Conservation (phyloP, 768 basidiomycete genomes). For the Macrolepiota albuminosa region DNA sequence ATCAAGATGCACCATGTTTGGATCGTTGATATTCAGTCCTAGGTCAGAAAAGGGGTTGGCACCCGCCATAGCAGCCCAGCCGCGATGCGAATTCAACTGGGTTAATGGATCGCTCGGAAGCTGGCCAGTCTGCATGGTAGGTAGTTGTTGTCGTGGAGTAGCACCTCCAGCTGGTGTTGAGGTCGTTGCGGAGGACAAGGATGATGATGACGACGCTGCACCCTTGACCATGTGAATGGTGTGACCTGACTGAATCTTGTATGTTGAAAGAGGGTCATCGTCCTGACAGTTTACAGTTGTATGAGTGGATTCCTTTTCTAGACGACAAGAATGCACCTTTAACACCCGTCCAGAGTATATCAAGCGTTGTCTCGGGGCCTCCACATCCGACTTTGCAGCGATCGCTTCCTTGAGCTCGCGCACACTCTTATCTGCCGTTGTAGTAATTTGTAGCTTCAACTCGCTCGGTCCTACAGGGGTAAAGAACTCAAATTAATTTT, state of each 20-base stretch:
- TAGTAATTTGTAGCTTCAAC: constrained; percentile 85
- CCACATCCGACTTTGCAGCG: constrained; percentile 79
- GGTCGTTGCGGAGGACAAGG: constrained; percentile 15
- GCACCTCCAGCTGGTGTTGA: constrained; percentile 21
- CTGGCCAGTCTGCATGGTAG: constrained; percentile 89
- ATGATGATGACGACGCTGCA: constrained; percentile 47
- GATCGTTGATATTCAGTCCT: constrained; percentile 89
- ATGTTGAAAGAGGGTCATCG: constrained; percentile 74
- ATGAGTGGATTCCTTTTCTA: background rate
- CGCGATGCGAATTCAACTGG: constrained; percentile 71
- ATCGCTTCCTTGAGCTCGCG: constrained; percentile 88
- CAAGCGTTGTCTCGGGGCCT: constrained; percentile 81
- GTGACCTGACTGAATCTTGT: constrained; percentile 88
- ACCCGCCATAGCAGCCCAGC: constrained; percentile 76
- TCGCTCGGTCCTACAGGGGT: constrained; percentile 65
- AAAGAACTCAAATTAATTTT: background rate
- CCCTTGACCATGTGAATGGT: constrained; percentile 96
- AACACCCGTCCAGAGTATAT: constrained; percentile 89
- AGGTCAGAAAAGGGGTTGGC: constrained; percentile 91
- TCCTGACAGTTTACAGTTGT: constrained; percentile 40
- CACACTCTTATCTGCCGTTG: constrained; percentile 80
- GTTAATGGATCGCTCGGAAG: constrained; percentile 85
- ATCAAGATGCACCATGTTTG: constrained; percentile 71
- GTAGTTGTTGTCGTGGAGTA: constrained; percentile 44
- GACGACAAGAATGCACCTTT: constrained; percentile 41